Base-by-base conservation (phyloP, 2,329 filamentous ascomycete species). In the Apiospora phragmitis region DNA sequence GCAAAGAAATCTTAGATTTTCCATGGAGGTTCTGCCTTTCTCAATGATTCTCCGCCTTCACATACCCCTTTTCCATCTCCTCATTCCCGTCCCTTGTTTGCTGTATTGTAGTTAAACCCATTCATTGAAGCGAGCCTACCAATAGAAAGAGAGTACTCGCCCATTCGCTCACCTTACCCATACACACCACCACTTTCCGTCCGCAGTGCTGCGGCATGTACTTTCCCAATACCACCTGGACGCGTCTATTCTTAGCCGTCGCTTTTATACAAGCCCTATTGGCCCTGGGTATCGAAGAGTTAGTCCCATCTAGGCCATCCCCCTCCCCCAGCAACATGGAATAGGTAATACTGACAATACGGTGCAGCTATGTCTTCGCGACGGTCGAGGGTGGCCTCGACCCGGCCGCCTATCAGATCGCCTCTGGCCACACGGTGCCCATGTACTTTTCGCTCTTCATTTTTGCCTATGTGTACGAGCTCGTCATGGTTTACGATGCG, bases 371-470 rank as follows among this genome's bases (percentile, higher is more conserved):
- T 67, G 65, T 67, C 14, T 67, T 67, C 41, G 32, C 43, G 4
- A 67, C 65, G 24, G 24, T 67, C 65, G 65, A 67, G 65, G 6
- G 4, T 0, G 65, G 29, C n/a, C n/a, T 67, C 18, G 38, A 45
- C 41, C 65, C 65, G 41, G 24, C 29, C 24, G 65, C 65, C n/a
- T 9, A 16, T 14, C 41, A 45, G 12, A 41, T 14, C 11, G 11
- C 3, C 41, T 21, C 1, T 12, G 65, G 65, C 12, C 65, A 45
- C 14, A 67, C 65, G 41, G 65, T 67, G 41, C 65, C 65, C 41
- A 67, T 67, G 65, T 67, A 67, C 65, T 9, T 67, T 4, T 45
- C 65, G 41, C 65, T 67, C 9, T 67, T 67, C 65, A 67, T 67
- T 9, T 67, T 45, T 29, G 65, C 65, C 12, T 67, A 45, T 32